Evolutionary conservation across 495 filamentous ascomycete genomes (phyloP), one percentile per base, ranked within the genome.

Genomic region (Entonaema liquescens): DNA sequence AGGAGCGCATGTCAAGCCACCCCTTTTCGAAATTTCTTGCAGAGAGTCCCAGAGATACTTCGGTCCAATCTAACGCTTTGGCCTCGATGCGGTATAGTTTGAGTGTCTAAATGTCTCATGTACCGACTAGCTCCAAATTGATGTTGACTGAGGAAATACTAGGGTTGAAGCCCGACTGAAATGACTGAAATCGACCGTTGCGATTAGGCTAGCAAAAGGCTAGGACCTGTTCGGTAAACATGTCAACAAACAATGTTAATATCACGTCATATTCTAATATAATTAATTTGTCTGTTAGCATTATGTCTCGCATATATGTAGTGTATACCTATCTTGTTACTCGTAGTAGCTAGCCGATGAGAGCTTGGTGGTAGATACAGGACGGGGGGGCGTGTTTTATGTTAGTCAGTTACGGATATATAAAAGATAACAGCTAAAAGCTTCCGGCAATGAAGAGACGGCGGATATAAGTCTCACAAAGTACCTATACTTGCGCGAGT

Each of bases 21-120:
- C 70, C 65, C 70, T 65, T 73, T 73, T 73, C 61, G 65, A 73
- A 66, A 62, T 62, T 59, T 21, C 52, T 66, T 69, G 58, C 65
- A 69, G 70, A 62, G 1, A n/a, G n/a, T 36, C 15, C 57, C 57
- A 68, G 35, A 68, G 60, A 65, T 65, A 62, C 54, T 28, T 44
- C n/a, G 31, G n/a, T 60, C 9, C 26, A 59, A 31, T 59, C 25
- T 63, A 47, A 59, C 54, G 55, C 19, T 47, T 47, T 35, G 40
- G 31, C 42, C 65, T 52, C 57, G 49, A 66, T 68, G 17, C 15
- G 55, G 65, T 11, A 65, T 65, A 65, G 62, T 2, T 3, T 25
- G 17, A 25, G 17, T 29, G 28, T 57, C 50, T 61, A 38, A 62
- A 64, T 72, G 56, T 68, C 64, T 65, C 60, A 68, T n/a, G 19